These are phyloP conservation scores for Ganoderma leucocontextum DNA, from an alignment of 1,284 basidiomycete genomes.

Conservation along the genomic window DNA sequence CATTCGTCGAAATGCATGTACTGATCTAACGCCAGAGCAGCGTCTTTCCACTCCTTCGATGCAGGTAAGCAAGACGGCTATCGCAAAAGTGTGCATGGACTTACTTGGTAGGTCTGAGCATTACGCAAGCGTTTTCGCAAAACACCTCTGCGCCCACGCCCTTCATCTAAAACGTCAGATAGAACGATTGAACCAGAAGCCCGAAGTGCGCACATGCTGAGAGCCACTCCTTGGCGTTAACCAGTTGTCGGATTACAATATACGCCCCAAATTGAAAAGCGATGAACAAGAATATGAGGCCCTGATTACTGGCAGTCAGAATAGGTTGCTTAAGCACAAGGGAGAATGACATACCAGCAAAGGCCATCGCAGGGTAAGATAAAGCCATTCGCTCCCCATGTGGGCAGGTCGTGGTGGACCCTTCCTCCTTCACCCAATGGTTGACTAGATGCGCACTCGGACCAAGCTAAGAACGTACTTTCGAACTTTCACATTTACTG, in stretches of 20 bases:
- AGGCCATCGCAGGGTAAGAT: constrained; percentile 88
- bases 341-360: constrained; percentile 69
- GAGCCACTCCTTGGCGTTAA: constrained; percentile 93
- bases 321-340: neutral
- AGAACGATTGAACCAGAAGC: neutral
- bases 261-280: constrained; percentile 88
- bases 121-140: constrained; percentile 80
- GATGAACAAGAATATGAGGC: constrained; percentile 88
- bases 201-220: constrained; percentile 74
- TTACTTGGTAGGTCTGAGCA: constrained; percentile 73
- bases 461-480: constrained; percentile 49
- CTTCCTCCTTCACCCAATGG: constrained; percentile 54
- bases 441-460: neutral
- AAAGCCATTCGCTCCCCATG: constrained; percentile 78
- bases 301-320: constrained; percentile 48
- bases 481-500: constrained; percentile 84
- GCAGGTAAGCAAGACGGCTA: constrained; percentile 9
- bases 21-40: constrained; percentile 82
- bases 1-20: constrained; percentile 88
- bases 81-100: neutral
- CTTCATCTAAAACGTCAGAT: constrained; percentile 44
- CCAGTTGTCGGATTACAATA: constrained; percentile 88
- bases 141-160: constrained; percentile 86
- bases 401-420: constrained; percentile 55
- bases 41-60: constrained; percentile 82